A percentile compares a stretch with the other conserved stretches of the same genome.
Conservation (phyloP, 208 protist species). For the Leishmania guyanensis region DNA sequence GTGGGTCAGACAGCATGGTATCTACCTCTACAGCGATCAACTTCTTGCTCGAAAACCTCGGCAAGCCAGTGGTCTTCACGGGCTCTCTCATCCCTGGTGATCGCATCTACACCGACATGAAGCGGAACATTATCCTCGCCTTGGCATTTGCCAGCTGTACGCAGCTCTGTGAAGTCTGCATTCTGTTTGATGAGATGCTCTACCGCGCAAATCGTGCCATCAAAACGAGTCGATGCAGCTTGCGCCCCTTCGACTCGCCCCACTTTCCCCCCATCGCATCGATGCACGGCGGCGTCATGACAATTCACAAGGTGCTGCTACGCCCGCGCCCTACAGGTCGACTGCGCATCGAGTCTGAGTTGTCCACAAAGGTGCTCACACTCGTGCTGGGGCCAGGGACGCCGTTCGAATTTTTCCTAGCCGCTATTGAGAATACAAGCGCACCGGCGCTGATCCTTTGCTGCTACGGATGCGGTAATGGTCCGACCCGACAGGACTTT, state of each 20-base stretch:
- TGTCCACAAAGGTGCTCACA: conserved; percentile 50
- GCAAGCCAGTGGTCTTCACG: conserved; percentile 97
- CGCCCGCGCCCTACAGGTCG: conserved; percentile 46
- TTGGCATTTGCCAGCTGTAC: conserved; percentile 85
- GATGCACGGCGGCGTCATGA: conserved; percentile 55
- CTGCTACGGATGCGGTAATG: conserved; percentile 95
- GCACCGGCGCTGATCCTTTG: conserved; percentile 88
- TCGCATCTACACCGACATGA: conserved; percentile 89
- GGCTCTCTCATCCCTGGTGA: conserved; percentile 92
- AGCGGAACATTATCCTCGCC: conserved; percentile 83
- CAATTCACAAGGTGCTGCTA: conserved; percentile 47
- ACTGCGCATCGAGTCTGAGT: conserved; percentile 58
- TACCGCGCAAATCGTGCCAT: conserved; percentile 92
- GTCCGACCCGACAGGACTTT: conserved; percentile 55
- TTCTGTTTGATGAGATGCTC: conserved; percentile 96
- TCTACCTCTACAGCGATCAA: conserved; percentile 94
- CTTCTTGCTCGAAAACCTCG: conserved; percentile 97
- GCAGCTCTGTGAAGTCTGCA: conserved; percentile 93
- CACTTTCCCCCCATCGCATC: conserved; percentile 91
- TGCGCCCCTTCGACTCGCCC: conserved; percentile 92
- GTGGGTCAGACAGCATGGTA: conserved; percentile 96
- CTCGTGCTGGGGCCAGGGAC: conserved; percentile 86
- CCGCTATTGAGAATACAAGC: conserved; percentile 31
- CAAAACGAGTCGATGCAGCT: conserved; percentile 73
- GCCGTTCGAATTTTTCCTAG: conserved; percentile 28